phyloP scores from a whole-genome alignment of 2,329 filamentous ascomycete genomes.

The Dactylellina sp. region DNA sequence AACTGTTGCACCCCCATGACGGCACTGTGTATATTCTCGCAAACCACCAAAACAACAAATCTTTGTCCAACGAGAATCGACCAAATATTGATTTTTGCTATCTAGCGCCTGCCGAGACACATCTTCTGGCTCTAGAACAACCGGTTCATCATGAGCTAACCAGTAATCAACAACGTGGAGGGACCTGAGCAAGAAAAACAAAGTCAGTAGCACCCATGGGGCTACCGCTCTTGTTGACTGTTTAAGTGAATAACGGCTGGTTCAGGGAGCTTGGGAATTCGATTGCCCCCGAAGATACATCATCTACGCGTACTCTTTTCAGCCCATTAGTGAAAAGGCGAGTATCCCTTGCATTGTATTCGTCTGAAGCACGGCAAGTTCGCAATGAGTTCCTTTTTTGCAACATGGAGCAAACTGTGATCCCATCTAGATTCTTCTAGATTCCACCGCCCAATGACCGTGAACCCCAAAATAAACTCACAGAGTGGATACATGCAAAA shows the following conservation, averaged over 20 bases:
- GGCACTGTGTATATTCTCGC: not conserved
- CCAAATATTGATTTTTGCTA: not conserved
- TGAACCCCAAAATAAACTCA: conserved; percentile 15
- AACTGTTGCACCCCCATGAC: not conserved
- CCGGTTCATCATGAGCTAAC: conserved; percentile 5
- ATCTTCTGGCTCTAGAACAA: not conserved
- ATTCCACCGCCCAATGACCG: conserved; percentile 14
- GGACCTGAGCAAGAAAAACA: too few species aligned
- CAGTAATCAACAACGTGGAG: not conserved
- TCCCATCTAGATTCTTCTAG: conserved; percentile 34
- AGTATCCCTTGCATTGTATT: conserved; percentile 44
- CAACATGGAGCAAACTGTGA: not conserved
- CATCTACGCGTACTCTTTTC: conserved; percentile 32
- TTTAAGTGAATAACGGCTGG: not conserved
- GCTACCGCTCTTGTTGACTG: not conserved
- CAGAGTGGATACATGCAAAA: not conserved
- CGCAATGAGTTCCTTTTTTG: conserved; percentile 49
- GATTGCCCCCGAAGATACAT: conserved; percentile 44
- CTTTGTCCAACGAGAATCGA: not conserved
- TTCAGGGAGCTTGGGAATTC: not conserved
- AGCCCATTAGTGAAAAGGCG: conserved; percentile 5
- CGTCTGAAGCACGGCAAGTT: conserved; percentile 34
- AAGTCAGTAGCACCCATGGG: not conserved
- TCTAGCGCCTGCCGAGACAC: conserved; percentile 5
- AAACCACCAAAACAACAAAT: not conserved